These are phyloP conservation scores for Wallacemonas rigidus DNA, from an alignment of 208 protist genomes.

Conservation along the genomic window DNA sequence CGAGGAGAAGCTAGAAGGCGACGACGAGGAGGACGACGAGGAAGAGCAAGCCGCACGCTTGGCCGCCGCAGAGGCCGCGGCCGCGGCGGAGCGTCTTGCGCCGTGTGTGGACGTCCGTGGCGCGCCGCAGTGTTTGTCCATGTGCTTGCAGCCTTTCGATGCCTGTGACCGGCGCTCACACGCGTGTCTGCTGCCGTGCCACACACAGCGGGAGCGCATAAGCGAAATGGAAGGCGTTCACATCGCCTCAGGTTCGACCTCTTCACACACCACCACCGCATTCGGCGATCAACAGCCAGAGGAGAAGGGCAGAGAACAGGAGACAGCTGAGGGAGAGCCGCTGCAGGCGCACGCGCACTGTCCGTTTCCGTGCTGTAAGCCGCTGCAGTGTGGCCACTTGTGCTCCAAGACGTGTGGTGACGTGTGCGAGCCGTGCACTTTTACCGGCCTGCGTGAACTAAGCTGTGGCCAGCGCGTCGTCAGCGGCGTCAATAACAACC, in stretches of 20 bases:
- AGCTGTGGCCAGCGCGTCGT: constrained; percentile 83
- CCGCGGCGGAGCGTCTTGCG: constrained; percentile 13
- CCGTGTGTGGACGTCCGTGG: constrained; percentile 49
- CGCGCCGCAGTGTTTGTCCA: constrained; percentile 46
- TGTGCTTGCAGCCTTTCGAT: constrained; percentile 71
- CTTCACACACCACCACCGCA: background rate
- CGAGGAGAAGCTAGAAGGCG: background rate
- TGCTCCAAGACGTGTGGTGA: constrained; percentile 71
- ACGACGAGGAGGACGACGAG: constrained; percentile 6
- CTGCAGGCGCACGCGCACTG: constrained; percentile 49
- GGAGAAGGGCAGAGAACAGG: too few species aligned
- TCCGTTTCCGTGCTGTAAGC: constrained; percentile 70
- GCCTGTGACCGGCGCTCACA: constrained; percentile 62
- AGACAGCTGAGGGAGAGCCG: background rate
- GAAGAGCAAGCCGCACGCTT: background rate
- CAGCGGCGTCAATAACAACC: constrained; percentile 58
- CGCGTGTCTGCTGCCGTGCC: constrained; percentile 72
- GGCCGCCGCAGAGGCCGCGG: background rate
- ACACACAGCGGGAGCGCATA: constrained; percentile 31
- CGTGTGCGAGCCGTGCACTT: constrained; percentile 69
- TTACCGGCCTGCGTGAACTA: constrained; percentile 66
- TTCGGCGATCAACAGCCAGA: background rate
- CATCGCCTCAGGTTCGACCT: background rate
- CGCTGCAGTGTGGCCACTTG: constrained; percentile 69
- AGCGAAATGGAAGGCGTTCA: background rate